Evolutionary conservation across 1,284 basidiomycete genomes (phyloP).

Genomic region (Ganoderma leucocontextum): DNA sequence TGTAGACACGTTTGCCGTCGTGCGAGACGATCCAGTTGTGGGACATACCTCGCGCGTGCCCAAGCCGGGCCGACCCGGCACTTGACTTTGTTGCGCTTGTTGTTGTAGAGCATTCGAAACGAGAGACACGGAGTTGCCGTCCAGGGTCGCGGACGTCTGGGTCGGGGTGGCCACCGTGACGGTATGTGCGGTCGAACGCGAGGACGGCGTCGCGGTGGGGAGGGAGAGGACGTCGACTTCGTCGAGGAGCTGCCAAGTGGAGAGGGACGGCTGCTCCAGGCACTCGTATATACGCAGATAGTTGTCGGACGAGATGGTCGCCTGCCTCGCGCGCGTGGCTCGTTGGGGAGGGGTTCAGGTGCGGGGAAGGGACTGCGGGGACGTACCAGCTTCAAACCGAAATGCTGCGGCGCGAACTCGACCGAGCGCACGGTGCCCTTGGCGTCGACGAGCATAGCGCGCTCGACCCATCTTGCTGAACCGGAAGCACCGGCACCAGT

Average conservation of each 20-base stretch:
- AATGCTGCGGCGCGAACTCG: constrained; percentile 86
- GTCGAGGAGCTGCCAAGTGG: constrained; percentile 82
- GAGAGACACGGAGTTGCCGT: constrained; percentile 64
- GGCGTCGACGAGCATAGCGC: constrained; percentile 81
- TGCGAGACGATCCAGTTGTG: not conserved
- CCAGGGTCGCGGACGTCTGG: constrained; percentile 62
- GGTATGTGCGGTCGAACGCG: constrained; percentile 56
- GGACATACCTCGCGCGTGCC: constrained; percentile 63
- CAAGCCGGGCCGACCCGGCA: constrained; percentile 56
- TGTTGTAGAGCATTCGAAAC: constrained; percentile 71
- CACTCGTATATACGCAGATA: constrained; percentile 90
- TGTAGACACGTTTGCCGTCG: constrained; percentile 6
- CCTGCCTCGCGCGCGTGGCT: constrained; percentile 53
- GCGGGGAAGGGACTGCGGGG: constrained; percentile 1
- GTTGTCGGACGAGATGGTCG: constrained; percentile 88
- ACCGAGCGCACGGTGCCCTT: constrained; percentile 85
- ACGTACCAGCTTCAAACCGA: constrained; percentile 86
- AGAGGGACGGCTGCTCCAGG: constrained; percentile 81
- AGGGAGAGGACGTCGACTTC: constrained; percentile 80
- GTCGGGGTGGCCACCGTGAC: constrained; percentile 73
- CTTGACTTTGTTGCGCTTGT: constrained; percentile 52
- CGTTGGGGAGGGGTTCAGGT: not conserved
- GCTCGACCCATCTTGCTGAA: constrained; percentile 73
- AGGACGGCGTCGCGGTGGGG: constrained; percentile 52
- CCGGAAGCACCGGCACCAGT: constrained; percentile 37